Evolutionary conservation across 2,329 filamentous ascomycete genomes (phyloP).

Genomic region (Lithohypha guttulata): DNA sequence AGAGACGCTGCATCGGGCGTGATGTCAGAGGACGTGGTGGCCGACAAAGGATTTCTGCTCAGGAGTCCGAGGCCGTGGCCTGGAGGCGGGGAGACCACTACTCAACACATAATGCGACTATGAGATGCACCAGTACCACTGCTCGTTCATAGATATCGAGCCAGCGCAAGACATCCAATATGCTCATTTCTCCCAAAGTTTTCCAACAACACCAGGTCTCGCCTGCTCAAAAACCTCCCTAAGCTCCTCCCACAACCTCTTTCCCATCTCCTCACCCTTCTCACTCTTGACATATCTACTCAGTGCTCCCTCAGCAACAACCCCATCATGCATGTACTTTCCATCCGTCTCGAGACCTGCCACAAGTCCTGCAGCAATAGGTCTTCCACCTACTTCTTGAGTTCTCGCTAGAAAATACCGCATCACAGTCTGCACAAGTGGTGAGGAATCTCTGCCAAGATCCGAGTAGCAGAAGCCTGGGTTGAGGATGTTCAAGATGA

Average conservation of each 20-base stretch:
- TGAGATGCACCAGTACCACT: too few relatives aligned
- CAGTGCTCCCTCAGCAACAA: constrained; percentile 21
- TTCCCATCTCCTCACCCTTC: constrained; percentile 30
- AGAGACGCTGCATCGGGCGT: too few relatives aligned
- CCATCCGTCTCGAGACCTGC: constrained; percentile 37
- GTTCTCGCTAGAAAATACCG: constrained; percentile 32
- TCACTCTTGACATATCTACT: constrained; percentile 31
- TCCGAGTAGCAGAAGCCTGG: constrained; percentile 44
- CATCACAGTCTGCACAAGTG: constrained; percentile 21
- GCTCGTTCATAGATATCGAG: too few relatives aligned
- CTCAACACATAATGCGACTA: too few relatives aligned
- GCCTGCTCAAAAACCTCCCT: constrained; percentile 32
- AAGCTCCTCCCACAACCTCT: constrained; percentile 37
- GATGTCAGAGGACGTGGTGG: too few relatives aligned
- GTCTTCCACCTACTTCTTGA: constrained; percentile 40
- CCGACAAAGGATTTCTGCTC: too few relatives aligned
- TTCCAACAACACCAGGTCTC: constrained; percentile 12
- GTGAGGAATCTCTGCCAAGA: constrained; percentile 32
- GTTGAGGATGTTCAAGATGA: constrained; percentile 43
- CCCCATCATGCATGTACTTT: constrained; percentile 34
- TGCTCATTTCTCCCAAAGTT: too few relatives aligned
- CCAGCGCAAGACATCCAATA: too few relatives aligned
- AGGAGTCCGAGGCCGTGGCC: too few relatives aligned
- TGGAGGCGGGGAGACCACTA: too few relatives aligned
- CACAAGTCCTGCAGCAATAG: constrained; percentile 30